Conservation (phyloP, 306 rosid genomes). For the Castanea sativa region DNA sequence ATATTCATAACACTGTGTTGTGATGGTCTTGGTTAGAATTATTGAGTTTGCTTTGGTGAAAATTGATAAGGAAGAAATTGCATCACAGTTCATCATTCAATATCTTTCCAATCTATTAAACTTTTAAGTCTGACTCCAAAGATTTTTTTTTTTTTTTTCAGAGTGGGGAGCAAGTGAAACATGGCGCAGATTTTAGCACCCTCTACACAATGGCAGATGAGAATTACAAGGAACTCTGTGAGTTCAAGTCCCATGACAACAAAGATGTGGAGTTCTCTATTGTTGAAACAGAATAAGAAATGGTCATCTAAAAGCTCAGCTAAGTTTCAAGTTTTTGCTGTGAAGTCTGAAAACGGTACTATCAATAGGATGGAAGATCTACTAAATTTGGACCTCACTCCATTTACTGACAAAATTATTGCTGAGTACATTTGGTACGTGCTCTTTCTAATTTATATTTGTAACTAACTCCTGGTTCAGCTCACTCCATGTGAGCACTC, state of each 20-base stretch:
- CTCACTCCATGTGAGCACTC: conserved; percentile 15
- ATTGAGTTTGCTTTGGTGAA: background rate
- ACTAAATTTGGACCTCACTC: conserved; percentile 78
- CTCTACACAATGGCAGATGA: conserved; percentile 77
- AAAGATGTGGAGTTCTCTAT: conserved; percentile 75
- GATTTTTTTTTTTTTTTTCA: background rate
- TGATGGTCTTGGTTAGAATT: background rate
- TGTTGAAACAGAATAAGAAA: conserved; percentile 70
- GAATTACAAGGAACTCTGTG: conserved; percentile 50
- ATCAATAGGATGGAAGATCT: conserved; percentile 76
- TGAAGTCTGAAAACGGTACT: conserved; percentile 59
- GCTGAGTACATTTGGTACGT: conserved; percentile 96
- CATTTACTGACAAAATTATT: conserved; percentile 80
- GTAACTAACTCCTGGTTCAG: background rate
- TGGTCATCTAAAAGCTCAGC: conserved; percentile 43
- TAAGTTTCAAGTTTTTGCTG: conserved; percentile 56
- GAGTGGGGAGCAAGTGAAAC: conserved; percentile 39
- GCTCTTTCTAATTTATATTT: conserved; percentile 9
- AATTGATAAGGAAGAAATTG: background rate
- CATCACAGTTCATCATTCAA: background rate
- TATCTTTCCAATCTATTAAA: background rate
- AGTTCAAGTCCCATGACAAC: conserved; percentile 52
- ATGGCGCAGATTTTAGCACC: conserved; percentile 99
- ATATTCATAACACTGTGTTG: background rate
- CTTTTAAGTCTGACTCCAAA: background rate